Evolutionary conservation across 1,284 basidiomycete genomes (phyloP).

Genomic region (Pseudozyma sp.): DNA sequence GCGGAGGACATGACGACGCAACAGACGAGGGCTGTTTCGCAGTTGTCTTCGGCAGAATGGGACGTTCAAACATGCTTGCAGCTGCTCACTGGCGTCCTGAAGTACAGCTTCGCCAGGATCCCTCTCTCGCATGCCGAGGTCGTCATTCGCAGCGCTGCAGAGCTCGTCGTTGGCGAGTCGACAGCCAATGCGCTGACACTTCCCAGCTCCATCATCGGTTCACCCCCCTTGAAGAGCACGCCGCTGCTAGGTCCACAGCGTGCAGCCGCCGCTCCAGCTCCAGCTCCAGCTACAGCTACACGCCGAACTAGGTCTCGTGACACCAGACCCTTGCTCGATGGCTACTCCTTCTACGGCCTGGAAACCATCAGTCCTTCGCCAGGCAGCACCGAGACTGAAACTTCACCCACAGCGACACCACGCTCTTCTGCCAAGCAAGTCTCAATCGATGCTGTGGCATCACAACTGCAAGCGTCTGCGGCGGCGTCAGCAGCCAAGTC

Average conservation of each 20-base stretch:
- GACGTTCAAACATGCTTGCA: constrained; percentile 54
- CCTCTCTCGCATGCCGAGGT: constrained; percentile 54
- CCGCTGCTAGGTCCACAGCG: constrained; percentile 31
- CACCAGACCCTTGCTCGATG: constrained; percentile 49
- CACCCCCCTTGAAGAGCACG: constrained; percentile 31
- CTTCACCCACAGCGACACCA: constrained; percentile 49
- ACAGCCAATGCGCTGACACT: constrained; percentile 24
- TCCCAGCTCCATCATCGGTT: constrained; percentile 30
- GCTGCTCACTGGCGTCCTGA: constrained; percentile 60
- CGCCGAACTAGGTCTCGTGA: constrained; percentile 55
- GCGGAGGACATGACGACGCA: constrained; percentile 13
- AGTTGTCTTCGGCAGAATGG: constrained; percentile 53
- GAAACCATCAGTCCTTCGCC: constrained; percentile 55
- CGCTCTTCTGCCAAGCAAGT: constrained; percentile 28
- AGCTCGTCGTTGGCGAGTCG: constrained; percentile 45
- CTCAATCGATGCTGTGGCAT: constrained; percentile 41
- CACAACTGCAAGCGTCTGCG: constrained; percentile 31
- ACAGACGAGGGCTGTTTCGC: constrained; percentile 18
- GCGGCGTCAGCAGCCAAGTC: constrained; percentile 12
- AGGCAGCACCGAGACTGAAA: constrained; percentile 39
- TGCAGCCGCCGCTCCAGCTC: constrained; percentile 6
- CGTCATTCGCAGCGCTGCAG: constrained; percentile 48
- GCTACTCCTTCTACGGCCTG: constrained; percentile 66
- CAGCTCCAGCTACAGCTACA: constrained; percentile 19
- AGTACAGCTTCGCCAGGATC: constrained; percentile 63